phyloP scores from a whole-genome alignment of 2,329 filamentous ascomycete species.

The Beauveria brongniartii region DNA sequence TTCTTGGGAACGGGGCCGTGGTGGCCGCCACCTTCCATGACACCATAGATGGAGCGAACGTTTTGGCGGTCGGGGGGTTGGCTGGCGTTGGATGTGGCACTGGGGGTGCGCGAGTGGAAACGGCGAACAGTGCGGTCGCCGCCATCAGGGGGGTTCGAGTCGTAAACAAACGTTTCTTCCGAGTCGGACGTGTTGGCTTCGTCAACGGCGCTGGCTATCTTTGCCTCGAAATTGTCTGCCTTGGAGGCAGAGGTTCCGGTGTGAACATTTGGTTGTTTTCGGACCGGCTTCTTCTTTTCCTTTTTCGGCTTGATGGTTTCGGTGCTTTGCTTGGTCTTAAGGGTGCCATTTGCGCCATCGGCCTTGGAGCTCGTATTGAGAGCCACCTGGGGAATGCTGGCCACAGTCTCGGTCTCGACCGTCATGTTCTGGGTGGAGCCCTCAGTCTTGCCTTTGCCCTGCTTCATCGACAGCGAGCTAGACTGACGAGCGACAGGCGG shows the following conservation, averaged over 20 bases:
- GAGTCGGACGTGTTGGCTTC: constrained; percentile 95
- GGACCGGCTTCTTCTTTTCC: constrained; percentile 72
- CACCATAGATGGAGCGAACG: constrained; percentile 57
- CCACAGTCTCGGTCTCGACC: constrained; percentile 93
- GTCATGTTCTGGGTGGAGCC: constrained; percentile 86
- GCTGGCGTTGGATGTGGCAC: constrained; percentile 75
- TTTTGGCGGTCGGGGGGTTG: constrained; percentile 53
- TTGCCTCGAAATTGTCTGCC: constrained; percentile 96
- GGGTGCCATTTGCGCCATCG: constrained; percentile 58
- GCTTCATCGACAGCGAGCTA: constrained; percentile 41
- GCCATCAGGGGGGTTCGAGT: constrained; percentile 80
- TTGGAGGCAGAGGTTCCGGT: constrained; percentile 84
- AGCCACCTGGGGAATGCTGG: constrained; percentile 77
- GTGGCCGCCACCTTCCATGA: constrained; percentile 47
- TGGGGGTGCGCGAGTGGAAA: constrained; percentile 90
- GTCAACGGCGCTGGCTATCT: constrained; percentile 91
- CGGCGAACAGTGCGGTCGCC: constrained; percentile 54
- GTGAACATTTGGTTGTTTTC: constrained; percentile 66
- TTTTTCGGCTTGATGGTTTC: constrained; percentile 94
- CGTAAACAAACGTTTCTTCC: constrained; percentile 97
- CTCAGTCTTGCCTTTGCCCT: constrained; percentile 64
- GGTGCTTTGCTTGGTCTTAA: constrained; percentile 82
- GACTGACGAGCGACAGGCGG: constrained; percentile 57
- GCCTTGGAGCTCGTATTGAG: constrained; percentile 58
- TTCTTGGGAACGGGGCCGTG: constrained; percentile 52